Percentiles rank a stretch among this genome's conserved stretches.
These are phyloP conservation scores for Hypoxylon rubiginosum DNA, from an alignment of 2,329 filamentous ascomycete genomes.

Conservation along the genomic window DNA sequence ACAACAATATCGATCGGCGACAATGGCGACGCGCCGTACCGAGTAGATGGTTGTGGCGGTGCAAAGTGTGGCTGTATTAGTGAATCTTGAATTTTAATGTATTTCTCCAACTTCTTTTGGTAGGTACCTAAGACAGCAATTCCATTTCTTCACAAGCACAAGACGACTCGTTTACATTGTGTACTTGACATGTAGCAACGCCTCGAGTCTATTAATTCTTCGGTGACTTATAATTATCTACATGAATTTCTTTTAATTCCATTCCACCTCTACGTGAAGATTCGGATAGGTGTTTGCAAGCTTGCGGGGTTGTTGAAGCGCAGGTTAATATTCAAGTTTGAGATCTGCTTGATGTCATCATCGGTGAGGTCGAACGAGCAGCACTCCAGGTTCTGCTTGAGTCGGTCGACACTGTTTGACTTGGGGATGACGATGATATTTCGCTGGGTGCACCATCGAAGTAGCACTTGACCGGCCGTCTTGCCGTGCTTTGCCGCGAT, in stretches of 20 bases:
- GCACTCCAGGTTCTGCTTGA: conserved; percentile 68
- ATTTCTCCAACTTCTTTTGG: background rate
- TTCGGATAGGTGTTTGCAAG: conserved; percentile 46
- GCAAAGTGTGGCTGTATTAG: conserved; percentile 6
- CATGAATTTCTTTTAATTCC: background rate
- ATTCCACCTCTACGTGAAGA: conserved; percentile 48
- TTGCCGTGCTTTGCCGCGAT: conserved; percentile 69
- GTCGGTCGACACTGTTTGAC: conserved; percentile 65
- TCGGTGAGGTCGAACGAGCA: conserved; percentile 65
- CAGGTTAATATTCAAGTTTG: conserved; percentile 62
- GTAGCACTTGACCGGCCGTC: conserved; percentile 73
- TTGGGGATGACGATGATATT: conserved; percentile 73
- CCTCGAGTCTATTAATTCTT: background rate
- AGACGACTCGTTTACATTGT: background rate
- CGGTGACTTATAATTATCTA: background rate
- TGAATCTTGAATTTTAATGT: background rate
- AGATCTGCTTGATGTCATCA: conserved; percentile 68
- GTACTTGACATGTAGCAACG: background rate
- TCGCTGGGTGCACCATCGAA: conserved; percentile 76
- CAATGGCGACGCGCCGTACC: conserved; percentile 18
- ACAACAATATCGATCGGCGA: conserved; percentile 1
- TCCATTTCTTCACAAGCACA: background rate
- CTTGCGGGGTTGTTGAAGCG: conserved; percentile 68
- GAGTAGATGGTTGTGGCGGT: conserved; percentile 12
- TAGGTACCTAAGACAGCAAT: too few relatives aligned